A percentile compares a stretch with the other conserved stretches of the same genome.
phyloP scores from a whole-genome alignment of 768 basidiomycete species.

The Favolaschia claudopus region DNA sequence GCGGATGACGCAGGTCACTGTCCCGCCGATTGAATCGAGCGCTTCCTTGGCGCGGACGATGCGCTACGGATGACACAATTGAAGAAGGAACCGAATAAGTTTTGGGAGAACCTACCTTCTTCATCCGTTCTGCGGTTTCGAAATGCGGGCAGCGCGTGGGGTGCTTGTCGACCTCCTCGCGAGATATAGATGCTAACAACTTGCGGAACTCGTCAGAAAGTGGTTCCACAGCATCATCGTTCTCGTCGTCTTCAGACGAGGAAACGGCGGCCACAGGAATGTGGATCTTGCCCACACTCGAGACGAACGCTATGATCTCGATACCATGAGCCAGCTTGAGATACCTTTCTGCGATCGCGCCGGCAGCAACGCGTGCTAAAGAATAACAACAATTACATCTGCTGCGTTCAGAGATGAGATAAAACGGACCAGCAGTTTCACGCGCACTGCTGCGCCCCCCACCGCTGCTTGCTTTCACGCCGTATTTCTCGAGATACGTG shows the following conservation, averaged over 20 bases:
- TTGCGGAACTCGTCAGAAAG: slow-evolving; percentile 84
- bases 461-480: slow-evolving; percentile 95
- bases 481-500: slow-evolving; percentile 97
- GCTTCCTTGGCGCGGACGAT: slow-evolving; percentile 93
- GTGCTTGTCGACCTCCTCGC: slow-evolving; percentile 89
- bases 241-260: slow-evolving; percentile 53
- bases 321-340: slow-evolving; percentile 86
- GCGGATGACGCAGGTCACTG: slow-evolving; percentile 95
- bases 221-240: slow-evolving; percentile 75
- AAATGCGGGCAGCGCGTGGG: slow-evolving; percentile 89
- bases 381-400: slow-evolving; percentile 11
- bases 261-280: slow-evolving; percentile 64
- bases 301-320: slow-evolving; percentile 97
- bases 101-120: slow-evolving; percentile 59
- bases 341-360: slow-evolving; percentile 97
- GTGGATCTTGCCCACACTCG: slow-evolving; percentile 92
- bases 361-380: slow-evolving; percentile 93
- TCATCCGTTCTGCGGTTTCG: slow-evolving; percentile 91
- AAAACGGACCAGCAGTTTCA: slow-evolving; percentile 86
- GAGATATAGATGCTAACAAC: slow-evolving; percentile 79
- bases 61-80: slow-evolving; percentile 57
- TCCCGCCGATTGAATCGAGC: slow-evolving; percentile 97
- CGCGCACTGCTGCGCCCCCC: slow-evolving; percentile 95
- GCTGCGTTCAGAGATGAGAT: background rate
- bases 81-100: slow-evolving; percentile 17